A percentile compares a stretch with the other conserved stretches of the same genome.
These are phyloP conservation scores for Globisporangium cederbergense DNA, from an alignment of 352 stramenopile genomes.

Conservation along the genomic window DNA sequence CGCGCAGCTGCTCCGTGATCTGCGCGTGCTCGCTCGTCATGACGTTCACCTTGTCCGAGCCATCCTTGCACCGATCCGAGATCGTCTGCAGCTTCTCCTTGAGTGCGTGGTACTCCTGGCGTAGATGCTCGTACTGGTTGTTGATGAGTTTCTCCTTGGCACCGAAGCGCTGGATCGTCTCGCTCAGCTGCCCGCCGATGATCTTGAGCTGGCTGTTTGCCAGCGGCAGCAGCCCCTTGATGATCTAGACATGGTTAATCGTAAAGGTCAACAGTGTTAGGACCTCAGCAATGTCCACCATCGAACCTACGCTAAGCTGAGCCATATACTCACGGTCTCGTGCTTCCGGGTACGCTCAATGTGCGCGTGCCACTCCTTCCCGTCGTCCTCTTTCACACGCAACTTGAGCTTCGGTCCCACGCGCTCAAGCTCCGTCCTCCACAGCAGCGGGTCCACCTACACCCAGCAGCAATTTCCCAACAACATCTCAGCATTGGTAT, in stretches of 20 bases:
- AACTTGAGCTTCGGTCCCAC: conserved; percentile 73
- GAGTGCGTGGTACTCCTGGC: conserved; percentile 61
- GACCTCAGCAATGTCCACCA: background rate
- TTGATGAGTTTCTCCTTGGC: conserved; percentile 80
- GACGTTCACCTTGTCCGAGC: conserved; percentile 60
- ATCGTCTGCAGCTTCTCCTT: conserved; percentile 61
- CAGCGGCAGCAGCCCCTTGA: conserved; percentile 51
- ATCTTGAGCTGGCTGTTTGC: conserved; percentile 61
- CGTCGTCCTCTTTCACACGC: conserved; percentile 45
- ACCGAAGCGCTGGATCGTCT: conserved; percentile 59
- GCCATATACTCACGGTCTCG: conserved; percentile 29
- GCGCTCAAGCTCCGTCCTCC: conserved; percentile 83
- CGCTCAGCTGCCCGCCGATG: conserved; percentile 48
- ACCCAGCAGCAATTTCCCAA: conserved; percentile 3
- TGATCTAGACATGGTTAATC: conserved; percentile 22
- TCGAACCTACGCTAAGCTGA: too few relatives aligned
- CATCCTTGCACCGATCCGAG: conserved; percentile 63
- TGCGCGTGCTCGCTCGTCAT: conserved; percentile 76
- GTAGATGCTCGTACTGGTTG: conserved; percentile 73
- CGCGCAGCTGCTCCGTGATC: conserved; percentile 70
- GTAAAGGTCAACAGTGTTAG: background rate
- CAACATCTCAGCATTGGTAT: background rate
- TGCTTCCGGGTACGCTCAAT: conserved; percentile 78
- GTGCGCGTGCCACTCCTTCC: conserved; percentile 79
- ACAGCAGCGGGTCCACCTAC: conserved; percentile 67